These are phyloP conservation scores for Phytophthora parvispora DNA, from an alignment of 352 stramenopile species.

Conservation along the genomic window DNA sequence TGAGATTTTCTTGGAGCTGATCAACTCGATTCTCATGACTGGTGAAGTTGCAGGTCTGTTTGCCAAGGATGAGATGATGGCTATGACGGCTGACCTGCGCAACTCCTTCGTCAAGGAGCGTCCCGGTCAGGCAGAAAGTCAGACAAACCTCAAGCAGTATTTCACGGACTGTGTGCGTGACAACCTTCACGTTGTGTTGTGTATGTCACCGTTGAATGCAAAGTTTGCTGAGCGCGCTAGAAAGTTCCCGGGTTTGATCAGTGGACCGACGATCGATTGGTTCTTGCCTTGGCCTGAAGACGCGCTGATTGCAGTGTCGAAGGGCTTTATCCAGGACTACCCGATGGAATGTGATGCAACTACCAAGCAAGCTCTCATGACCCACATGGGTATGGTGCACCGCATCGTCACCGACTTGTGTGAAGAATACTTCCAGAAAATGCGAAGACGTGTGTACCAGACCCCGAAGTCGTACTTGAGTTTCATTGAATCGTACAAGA, in stretches of 20 bases:
- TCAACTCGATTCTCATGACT: conserved; percentile 99
- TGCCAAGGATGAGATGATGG: conserved; percentile 99
- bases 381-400: conserved; percentile 99
- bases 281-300: conserved; percentile 99
- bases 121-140: conserved; percentile 95
- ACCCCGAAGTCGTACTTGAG: conserved; percentile 99
- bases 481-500: conserved; percentile 99
- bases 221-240: conserved; percentile 97
- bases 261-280: conserved; percentile 99
- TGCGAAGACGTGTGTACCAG: conserved; percentile 98
- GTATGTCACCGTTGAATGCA: conserved; percentile 99
- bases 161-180: conserved; percentile 99
- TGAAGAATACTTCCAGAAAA: conserved; percentile 99
- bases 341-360: conserved; percentile 94
- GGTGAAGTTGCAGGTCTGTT: conserved; percentile 99
- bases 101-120: conserved; percentile 97
- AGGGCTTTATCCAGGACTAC: conserved; percentile 98
- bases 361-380: conserved; percentile 93
- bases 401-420: conserved; percentile 98
- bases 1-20: conserved; percentile 99
- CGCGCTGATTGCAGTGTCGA: conserved; percentile 97
- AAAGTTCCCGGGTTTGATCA: conserved; percentile 98
- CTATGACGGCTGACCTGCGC: conserved; percentile 97
- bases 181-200: conserved; percentile 99
- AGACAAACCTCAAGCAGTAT: conserved; percentile 98